Conservation (phyloP, 345 rosid species). For the Linum tenue region DNA sequence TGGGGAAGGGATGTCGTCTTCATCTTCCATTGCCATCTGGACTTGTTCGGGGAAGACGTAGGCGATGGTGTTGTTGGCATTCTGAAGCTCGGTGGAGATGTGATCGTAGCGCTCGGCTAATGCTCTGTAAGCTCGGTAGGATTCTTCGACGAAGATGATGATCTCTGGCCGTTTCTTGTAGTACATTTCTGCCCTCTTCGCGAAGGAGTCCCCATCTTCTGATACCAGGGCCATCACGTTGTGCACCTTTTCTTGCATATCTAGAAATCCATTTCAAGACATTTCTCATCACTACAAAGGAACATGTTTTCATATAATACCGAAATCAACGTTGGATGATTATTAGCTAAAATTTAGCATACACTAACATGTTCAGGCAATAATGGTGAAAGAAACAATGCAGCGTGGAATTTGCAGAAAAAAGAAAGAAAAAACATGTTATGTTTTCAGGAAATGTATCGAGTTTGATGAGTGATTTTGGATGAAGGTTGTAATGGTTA, state of each 20-base stretch:
- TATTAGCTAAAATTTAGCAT: not conserved
- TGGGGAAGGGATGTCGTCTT: slow-evolving; percentile 33
- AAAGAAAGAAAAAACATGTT: not conserved
- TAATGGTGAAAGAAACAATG: not conserved
- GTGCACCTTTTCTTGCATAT: slow-evolving; percentile 85
- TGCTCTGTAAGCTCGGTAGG: slow-evolving; percentile 78
- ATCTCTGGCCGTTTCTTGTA: slow-evolving; percentile 94
- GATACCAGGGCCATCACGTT: slow-evolving; percentile 52
- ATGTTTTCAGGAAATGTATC: not conserved
- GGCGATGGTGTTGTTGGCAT: slow-evolving; percentile 85
- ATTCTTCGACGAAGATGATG: slow-evolving; percentile 73
- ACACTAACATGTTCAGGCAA: not conserved
- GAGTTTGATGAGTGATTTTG: too few relatives aligned
- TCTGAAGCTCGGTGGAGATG: slow-evolving; percentile 90
- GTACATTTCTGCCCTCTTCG: slow-evolving; percentile 96
- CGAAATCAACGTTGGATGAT: not conserved
- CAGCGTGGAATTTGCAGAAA: not conserved
- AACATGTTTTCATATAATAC: too few relatives aligned
- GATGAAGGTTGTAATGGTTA: not conserved
- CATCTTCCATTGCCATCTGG: slow-evolving; percentile 62
- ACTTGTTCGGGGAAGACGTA: slow-evolving; percentile 82
- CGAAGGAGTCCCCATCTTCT: slow-evolving; percentile 97
- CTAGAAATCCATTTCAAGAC: slow-evolving; percentile 32
- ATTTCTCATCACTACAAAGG: not conserved
- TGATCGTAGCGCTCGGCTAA: slow-evolving; percentile 89